A percentile compares a stretch with the other conserved stretches of the same genome.
These are phyloP conservation scores for Mortierella sp. DNA, from an alignment of 371 early-diverging fungal genomes.

Conservation along the genomic window DNA sequence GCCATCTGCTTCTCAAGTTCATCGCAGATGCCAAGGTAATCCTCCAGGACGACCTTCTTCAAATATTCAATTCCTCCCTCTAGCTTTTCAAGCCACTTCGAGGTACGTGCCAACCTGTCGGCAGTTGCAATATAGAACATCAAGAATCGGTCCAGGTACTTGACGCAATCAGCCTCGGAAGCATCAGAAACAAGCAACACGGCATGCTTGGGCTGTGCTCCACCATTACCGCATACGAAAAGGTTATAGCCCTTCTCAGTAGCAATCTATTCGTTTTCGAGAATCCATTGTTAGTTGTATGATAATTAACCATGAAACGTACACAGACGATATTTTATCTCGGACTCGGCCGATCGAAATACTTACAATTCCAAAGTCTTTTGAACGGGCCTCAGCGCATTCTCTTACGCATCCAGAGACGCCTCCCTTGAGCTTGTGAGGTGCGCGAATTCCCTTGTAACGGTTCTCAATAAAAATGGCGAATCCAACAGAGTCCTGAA, in stretches of 20 bases:
- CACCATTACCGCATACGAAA: constrained; percentile 80
- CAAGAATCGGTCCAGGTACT: constrained; percentile 74
- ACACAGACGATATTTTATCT: no score
- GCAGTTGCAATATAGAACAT: constrained; percentile 81
- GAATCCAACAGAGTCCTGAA: constrained; percentile 76
- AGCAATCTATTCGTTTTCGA: constrained; percentile 63
- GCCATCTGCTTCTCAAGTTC: constrained; percentile 75
- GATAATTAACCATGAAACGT: neutral
- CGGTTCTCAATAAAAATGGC: constrained; percentile 75
- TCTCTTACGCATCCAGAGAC: constrained; percentile 77
- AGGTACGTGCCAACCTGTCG: constrained; percentile 74
- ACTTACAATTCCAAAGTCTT: constrained; percentile 56
- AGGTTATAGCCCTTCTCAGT: constrained; percentile 80
- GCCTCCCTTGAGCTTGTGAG: constrained; percentile 75
- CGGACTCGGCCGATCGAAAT: constrained; percentile 7
- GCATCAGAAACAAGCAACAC: constrained; percentile 69
- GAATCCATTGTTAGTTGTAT: constrained; percentile 56
- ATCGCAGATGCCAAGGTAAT: constrained; percentile 70
- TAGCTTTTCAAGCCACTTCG: constrained; percentile 78
- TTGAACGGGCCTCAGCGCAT: constrained; percentile 79
- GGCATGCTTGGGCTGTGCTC: constrained; percentile 76
- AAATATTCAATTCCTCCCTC: constrained; percentile 76
- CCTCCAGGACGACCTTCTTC: constrained; percentile 71
- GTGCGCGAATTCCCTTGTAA: constrained; percentile 76
- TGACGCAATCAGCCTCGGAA: constrained; percentile 64